Percentiles rank a stretch among this genome's conserved stretches.
phyloP scores from a whole-genome alignment of 768 basidiomycete species.

The Imleria badia region DNA sequence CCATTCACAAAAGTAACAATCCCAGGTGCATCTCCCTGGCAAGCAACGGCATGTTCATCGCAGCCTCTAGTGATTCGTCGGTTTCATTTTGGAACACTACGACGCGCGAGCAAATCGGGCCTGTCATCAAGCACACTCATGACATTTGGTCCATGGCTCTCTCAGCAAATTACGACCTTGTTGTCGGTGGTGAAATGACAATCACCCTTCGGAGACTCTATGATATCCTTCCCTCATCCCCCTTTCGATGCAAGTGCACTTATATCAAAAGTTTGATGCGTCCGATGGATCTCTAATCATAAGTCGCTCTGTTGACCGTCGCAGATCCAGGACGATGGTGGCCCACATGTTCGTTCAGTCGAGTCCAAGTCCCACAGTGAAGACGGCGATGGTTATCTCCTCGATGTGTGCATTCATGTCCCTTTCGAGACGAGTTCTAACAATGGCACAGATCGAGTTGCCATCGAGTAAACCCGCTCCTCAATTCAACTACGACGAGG shows the following conservation, averaged over 20 bases:
- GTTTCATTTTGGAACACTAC: too few species aligned
- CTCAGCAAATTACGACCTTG: neutral
- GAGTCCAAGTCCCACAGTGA: neutral
- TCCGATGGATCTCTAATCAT: neutral
- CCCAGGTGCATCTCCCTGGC: neutral
- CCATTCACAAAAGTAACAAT: neutral
- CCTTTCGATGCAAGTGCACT: neutral
- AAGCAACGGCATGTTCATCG: too few species aligned
- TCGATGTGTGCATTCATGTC: neutral
- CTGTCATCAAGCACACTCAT: neutral
- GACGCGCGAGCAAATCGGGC: too few species aligned
- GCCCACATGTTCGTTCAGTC: neutral
- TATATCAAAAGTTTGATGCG: neutral
- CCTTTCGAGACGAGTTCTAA: neutral
- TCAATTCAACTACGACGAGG: too few species aligned
- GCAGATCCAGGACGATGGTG: neutral
- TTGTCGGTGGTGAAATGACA: neutral
- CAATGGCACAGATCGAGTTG: neutral
- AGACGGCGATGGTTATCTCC: neutral
- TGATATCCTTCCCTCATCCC: neutral
- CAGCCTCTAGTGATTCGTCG: too few species aligned
- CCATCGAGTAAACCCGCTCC: too few species aligned
- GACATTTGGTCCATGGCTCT: neutral
- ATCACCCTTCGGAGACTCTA: neutral
- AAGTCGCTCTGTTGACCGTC: too few species aligned